Conservation (phyloP, 2,329 filamentous ascomycete genomes). For the Stylonectria norvegica region DNA sequence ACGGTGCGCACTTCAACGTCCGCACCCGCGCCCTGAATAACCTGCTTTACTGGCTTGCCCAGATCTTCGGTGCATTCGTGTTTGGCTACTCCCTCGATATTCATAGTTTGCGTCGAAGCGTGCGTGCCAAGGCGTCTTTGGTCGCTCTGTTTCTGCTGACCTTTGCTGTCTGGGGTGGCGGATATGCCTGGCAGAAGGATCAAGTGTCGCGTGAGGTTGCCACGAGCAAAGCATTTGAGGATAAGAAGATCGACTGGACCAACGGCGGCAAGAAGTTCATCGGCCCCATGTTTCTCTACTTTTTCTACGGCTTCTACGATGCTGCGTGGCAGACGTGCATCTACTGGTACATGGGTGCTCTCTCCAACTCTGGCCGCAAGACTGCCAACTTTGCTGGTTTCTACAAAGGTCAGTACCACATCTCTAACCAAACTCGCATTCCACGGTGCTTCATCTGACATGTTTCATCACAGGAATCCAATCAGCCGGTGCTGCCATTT, state of each 20-base stretch:
- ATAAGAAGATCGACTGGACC: constrained; percentile 40
- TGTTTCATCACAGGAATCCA: constrained; percentile 15
- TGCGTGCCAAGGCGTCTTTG: constrained; percentile 47
- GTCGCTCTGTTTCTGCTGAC: constrained; percentile 44
- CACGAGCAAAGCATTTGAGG: constrained; percentile 35
- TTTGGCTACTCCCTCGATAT: constrained; percentile 46
- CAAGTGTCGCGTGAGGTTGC: constrained; percentile 43
- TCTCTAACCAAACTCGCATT: constrained; percentile 33
- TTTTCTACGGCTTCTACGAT: constrained; percentile 68
- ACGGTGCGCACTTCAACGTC: constrained; percentile 52
- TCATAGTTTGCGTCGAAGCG: constrained; percentile 39
- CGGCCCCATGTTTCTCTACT: constrained; percentile 66
- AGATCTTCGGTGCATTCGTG: constrained; percentile 51
- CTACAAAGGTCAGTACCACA: not conserved
- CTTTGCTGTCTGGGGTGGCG: constrained; percentile 56
- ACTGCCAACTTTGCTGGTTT: constrained; percentile 70
- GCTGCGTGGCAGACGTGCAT: constrained; percentile 57
- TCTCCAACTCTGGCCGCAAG: constrained; percentile 87
- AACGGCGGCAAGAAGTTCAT: constrained; percentile 46
- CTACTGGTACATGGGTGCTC: constrained; percentile 71
- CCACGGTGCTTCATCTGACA: constrained; percentile 59
- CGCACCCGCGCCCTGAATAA: constrained; percentile 54
- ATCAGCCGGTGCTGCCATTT: constrained; percentile 27
- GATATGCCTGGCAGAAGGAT: constrained; percentile 63
- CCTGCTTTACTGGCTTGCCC: constrained; percentile 53